A percentile compares a stretch with the other conserved stretches of the same genome.
These are phyloP conservation scores for Akebia trifoliata DNA, from an alignment of 164 flowering plant species.

Conservation along the genomic window DNA sequence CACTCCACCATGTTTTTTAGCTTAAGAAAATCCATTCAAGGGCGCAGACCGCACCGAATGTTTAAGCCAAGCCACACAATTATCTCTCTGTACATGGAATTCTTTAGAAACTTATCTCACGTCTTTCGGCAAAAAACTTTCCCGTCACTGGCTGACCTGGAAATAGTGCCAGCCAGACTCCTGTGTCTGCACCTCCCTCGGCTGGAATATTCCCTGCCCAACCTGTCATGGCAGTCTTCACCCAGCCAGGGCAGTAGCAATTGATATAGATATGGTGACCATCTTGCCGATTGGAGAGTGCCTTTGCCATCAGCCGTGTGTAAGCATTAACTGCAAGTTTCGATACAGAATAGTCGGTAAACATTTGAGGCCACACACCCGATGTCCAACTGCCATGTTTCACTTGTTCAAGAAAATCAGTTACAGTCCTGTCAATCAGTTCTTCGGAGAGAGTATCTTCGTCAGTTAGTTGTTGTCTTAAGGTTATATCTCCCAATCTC, in stretches of 20 bases:
- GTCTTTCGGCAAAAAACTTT: conserved; percentile 86
- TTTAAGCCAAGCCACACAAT: not conserved
- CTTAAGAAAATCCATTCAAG: not conserved
- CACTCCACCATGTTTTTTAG: not conserved
- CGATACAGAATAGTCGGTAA: conserved; percentile 82
- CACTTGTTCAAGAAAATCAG: conserved; percentile 63
- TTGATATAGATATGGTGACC: conserved; percentile 65
- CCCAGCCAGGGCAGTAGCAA: conserved; percentile 96
- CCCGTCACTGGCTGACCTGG: conserved; percentile 64
- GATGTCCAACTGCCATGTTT: conserved; percentile 67
- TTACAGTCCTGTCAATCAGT: conserved; percentile 52
- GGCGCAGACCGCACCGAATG: not conserved
- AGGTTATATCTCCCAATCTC: conserved; percentile 51
- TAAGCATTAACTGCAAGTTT: conserved; percentile 85
- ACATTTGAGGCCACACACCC: conserved; percentile 82
- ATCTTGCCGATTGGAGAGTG: conserved; percentile 47
- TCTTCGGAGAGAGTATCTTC: conserved; percentile 63
- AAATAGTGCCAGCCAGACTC: conserved; percentile 85
- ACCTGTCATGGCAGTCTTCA: conserved; percentile 92
- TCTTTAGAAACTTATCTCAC: conserved; percentile 65
- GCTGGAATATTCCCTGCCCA: conserved; percentile 76
- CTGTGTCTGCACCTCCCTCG: conserved; percentile 91
- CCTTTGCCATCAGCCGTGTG: conserved; percentile 67
- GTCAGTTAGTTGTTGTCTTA: conserved; percentile 57
- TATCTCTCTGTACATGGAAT: not conserved